Evolutionary conservation across 116 monocot species (phyloP).

Genomic region (Zostera marina): DNA sequence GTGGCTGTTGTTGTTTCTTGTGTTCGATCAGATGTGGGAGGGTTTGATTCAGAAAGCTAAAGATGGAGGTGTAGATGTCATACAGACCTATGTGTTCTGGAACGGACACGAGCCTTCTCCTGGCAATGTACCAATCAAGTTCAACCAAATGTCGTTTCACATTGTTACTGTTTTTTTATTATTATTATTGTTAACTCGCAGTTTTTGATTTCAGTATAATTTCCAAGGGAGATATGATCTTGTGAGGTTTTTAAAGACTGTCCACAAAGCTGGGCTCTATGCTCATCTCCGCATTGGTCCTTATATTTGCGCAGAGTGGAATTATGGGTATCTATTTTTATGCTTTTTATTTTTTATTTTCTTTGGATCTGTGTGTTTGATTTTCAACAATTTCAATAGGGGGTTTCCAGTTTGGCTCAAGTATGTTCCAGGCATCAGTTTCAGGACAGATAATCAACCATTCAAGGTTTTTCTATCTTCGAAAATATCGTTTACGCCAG

Average conservation of each 20-base stretch:
- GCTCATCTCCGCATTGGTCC: slow-evolving; percentile 60
- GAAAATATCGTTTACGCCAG: neutral
- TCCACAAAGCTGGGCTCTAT: slow-evolving; percentile 30
- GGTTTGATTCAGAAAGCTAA: slow-evolving; percentile 73
- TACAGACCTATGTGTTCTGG: slow-evolving; percentile 89
- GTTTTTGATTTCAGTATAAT: slow-evolving; percentile 24
- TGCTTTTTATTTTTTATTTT: neutral
- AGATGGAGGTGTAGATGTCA: slow-evolving; percentile 78
- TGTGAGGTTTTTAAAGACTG: slow-evolving; percentile 34
- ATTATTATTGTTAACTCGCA: too few species aligned
- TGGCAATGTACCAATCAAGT: slow-evolving; percentile 77
- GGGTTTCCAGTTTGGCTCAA: slow-evolving; percentile 99
- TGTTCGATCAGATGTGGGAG: slow-evolving; percentile 34
- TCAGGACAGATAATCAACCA: slow-evolving; percentile 96
- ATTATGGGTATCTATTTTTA: slow-evolving; percentile 39
- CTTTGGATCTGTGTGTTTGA: neutral
- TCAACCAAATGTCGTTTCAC: too few species aligned
- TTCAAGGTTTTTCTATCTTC: slow-evolving; percentile 52
- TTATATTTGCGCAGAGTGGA: slow-evolving; percentile 75
- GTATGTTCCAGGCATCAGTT: slow-evolving; percentile 96
- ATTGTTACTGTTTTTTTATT: neutral
- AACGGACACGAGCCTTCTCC: slow-evolving; percentile 86
- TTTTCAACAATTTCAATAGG: slow-evolving; percentile 15
- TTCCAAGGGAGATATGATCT: slow-evolving; percentile 41
- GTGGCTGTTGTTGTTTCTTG: neutral